A percentile compares a stretch with the other conserved stretches of the same genome.
phyloP scores from a whole-genome alignment of 2,329 filamentous ascomycete species.

The Acrodontium crateriforme region DNA sequence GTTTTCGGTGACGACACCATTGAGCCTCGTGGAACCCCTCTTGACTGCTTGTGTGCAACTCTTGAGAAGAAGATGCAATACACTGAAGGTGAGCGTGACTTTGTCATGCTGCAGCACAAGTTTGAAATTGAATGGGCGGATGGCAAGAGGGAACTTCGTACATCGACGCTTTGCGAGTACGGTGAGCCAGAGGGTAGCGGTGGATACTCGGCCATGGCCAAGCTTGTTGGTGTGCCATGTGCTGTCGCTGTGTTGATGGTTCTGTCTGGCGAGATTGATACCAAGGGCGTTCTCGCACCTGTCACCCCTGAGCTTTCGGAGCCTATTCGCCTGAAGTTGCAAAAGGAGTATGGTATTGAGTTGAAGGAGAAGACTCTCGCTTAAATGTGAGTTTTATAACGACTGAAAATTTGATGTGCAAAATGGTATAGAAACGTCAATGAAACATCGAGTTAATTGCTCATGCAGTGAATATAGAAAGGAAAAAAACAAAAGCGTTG shows the following conservation, averaged over 20 bases:
- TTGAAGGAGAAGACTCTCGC: constrained; percentile 53
- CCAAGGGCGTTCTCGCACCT: constrained; percentile 51
- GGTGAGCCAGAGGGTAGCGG: constrained; percentile 53
- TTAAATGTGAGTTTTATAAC: too few relatives aligned
- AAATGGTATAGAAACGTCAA: too few relatives aligned
- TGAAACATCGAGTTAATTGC: too few relatives aligned
- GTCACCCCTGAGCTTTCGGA: constrained; percentile 58
- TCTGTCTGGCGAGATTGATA: constrained; percentile 23
- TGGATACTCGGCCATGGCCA: constrained; percentile 68
- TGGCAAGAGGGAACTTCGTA: constrained; percentile 61
- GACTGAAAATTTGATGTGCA: too few relatives aligned
- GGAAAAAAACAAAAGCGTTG: too few relatives aligned
- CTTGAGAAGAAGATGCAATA: constrained; percentile 89
- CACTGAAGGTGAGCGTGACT: constrained; percentile 66
- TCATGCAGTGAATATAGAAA: too few relatives aligned
- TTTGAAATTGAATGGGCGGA: constrained; percentile 76
- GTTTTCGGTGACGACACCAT: constrained; percentile 56
- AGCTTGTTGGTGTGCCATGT: constrained; percentile 63
- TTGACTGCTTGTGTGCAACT: constrained; percentile 81
- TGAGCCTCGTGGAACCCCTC: constrained; percentile 60
- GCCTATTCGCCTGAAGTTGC: constrained; percentile 63
- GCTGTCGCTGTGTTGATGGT: constrained; percentile 49
- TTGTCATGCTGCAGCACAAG: constrained; percentile 67
- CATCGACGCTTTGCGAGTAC: constrained; percentile 71
- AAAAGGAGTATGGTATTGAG: constrained; percentile 62